Conservation (phyloP, 176 grass and related monocot species). For the Rhynchospora pubera region DNA sequence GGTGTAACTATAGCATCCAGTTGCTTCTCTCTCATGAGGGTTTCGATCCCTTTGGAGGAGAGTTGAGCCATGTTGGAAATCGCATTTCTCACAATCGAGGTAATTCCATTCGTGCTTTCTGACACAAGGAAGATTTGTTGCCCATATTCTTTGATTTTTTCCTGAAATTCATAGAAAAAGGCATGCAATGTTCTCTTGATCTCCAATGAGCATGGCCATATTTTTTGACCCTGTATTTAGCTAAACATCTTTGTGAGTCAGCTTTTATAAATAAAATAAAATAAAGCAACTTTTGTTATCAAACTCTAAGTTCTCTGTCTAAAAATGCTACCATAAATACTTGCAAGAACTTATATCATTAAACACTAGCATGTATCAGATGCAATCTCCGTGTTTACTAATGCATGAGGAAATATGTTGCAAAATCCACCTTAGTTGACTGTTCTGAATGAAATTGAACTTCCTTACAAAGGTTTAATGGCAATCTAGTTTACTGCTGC, state of each 20-base stretch:
- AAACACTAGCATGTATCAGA: neutral
- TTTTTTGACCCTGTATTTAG: neutral
- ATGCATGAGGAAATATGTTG: neutral
- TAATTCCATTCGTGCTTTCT: conserved; percentile 37
- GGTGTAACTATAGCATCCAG: conserved; percentile 44
- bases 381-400: neutral
- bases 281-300: neutral
- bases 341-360: neutral
- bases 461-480: too few species aligned
- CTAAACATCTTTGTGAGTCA: neutral
- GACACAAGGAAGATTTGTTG: conserved; percentile 35
- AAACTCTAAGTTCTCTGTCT: neutral
- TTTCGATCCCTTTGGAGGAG: conserved; percentile 32
- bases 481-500: too few species aligned
- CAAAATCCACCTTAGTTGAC: neutral
- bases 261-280: neutral
- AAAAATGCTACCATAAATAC: neutral
- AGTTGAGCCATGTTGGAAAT: conserved; percentile 37
- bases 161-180: conserved; percentile 25
- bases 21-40: conserved; percentile 28
- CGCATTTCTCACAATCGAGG: conserved; percentile 1
- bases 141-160: conserved; percentile 40
- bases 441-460: neutral
- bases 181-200: neutral
- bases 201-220: neutral